Conservation (phyloP, 1,284 basidiomycete genomes). For the Ceratobasidium sp. region DNA sequence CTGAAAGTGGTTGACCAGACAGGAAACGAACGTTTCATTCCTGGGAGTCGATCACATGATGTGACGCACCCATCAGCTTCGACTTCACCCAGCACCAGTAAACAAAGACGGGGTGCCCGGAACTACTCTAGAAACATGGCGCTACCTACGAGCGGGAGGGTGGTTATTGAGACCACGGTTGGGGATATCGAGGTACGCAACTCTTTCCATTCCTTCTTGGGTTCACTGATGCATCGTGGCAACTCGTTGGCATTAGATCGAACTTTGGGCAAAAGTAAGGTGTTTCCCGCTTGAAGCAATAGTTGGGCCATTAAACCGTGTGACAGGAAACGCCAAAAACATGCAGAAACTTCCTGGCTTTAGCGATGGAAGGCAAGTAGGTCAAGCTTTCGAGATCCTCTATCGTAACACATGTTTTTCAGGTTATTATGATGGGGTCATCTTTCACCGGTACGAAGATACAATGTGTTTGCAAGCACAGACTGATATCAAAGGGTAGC, state of each 20-base stretch:
- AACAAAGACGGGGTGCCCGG: neutral
- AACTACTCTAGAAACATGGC: conserved; percentile 48
- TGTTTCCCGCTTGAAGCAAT: conserved; percentile 4
- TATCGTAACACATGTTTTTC: conserved; percentile 41
- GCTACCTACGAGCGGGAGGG: conserved; percentile 81
- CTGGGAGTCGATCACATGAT: conserved; percentile 12
- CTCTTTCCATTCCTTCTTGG: conserved; percentile 20
- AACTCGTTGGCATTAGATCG: conserved; percentile 60
- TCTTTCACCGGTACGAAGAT: conserved; percentile 80
- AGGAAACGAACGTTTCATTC: neutral
- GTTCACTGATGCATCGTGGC: neutral
- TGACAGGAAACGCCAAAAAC: conserved; percentile 87
- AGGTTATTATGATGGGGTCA: conserved; percentile 96
- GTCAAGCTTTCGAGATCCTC: conserved; percentile 41
- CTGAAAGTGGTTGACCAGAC: conserved; percentile 12
- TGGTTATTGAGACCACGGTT: conserved; percentile 87
- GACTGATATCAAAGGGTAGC: conserved; percentile 51
- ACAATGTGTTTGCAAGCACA: neutral
- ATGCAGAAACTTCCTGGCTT: conserved; percentile 89
- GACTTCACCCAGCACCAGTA: conserved; percentile 13
- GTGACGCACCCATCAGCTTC: neutral
- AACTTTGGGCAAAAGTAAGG: conserved; percentile 87
- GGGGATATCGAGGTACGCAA: conserved; percentile 77
- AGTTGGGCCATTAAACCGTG: neutral
- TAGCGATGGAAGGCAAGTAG: conserved; percentile 85